A percentile compares a stretch with the other conserved stretches of the same genome.
These are phyloP conservation scores for Kluyveromyces aestuarii DNA, from an alignment of 805 yeast species.

Conservation along the genomic window DNA sequence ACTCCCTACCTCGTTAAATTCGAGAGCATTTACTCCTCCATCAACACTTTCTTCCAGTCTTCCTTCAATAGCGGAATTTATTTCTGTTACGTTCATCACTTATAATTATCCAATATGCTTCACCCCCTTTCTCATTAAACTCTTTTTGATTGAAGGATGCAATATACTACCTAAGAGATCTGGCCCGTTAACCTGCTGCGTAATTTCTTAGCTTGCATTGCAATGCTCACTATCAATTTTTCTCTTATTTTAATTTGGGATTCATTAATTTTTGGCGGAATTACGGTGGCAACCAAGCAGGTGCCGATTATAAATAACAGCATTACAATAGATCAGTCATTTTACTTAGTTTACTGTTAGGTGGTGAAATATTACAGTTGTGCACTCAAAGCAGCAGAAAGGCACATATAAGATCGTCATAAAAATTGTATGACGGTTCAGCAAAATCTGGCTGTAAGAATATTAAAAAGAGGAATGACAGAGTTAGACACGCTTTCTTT, in stretches of 20 bases:
- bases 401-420: no score
- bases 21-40: no score
- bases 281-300: no score
- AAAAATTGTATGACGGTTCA: neutral
- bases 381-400: no score
- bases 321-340: no score
- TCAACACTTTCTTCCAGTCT: neutral
- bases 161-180: neutral
- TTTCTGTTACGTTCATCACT: neutral
- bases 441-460: conserved; percentile 2
- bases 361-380: no score
- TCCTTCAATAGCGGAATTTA: neutral
- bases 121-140: neutral
- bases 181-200: no score
- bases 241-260: neutral
- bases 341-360: no score
- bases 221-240: neutral
- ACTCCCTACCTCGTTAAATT: neutral
- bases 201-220: no score
- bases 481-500: conserved; percentile 1
- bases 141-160: neutral
- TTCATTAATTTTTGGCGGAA: no score
- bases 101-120: neutral
- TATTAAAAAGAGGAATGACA: conserved; percentile 3
- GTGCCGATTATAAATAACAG: no score